A percentile compares a stretch with the other conserved stretches of the same genome.
Conservation (phyloP, 2,329 filamentous ascomycete genomes). For the Microdochium bolleyi region DNA sequence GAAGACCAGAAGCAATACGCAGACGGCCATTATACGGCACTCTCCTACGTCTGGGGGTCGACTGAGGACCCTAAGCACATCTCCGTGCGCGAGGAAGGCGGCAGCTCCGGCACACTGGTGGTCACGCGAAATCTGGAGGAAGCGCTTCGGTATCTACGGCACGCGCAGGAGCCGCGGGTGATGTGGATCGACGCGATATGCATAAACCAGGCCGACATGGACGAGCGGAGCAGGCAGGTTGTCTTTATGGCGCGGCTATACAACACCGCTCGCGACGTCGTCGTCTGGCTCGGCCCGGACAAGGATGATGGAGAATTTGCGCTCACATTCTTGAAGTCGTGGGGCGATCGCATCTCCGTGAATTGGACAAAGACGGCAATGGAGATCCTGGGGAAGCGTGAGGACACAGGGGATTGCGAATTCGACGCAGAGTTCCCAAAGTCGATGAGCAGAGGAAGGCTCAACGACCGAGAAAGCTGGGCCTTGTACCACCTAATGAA, state of each 20-base stretch:
- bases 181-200: conserved; percentile 14
- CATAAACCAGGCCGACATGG: conserved; percentile 13
- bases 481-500: not conserved
- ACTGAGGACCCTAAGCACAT: not conserved
- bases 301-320: conserved; percentile 1
- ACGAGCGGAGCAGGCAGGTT: conserved; percentile 13
- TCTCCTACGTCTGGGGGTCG: not conserved
- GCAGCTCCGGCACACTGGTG: not conserved
- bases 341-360: not conserved
- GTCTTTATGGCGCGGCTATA: conserved; percentile 13
- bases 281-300: conserved; percentile 12
- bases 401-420: not conserved
- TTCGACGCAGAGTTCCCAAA: not conserved
- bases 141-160: conserved; percentile 5
- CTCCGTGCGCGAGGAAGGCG: not conserved
- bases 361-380: not conserved
- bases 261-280: conserved; percentile 7
- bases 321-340: not conserved
- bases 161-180: not conserved
- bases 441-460: too few species aligned
- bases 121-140: conserved; percentile 1
- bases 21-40: not conserved
- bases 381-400: not conserved
- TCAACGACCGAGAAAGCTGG: not conserved
- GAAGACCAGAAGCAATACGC: not conserved